Evolutionary conservation across 2,329 filamentous ascomycete species (phyloP).

Genomic region (Apiospora pterosperma): DNA sequence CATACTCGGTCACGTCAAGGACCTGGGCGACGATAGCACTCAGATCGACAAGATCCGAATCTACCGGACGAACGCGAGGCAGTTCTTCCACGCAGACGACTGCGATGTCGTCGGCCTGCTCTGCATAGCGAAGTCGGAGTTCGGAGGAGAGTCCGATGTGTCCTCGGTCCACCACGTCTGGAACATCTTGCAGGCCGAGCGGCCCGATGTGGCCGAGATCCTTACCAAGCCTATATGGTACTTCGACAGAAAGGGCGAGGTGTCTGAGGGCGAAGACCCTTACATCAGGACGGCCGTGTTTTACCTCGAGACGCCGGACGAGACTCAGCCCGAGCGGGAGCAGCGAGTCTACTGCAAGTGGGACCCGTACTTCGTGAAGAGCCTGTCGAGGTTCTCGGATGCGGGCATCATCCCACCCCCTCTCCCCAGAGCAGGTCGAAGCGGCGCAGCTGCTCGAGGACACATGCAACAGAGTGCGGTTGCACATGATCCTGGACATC

Average conservation of each 20-base stretch:
- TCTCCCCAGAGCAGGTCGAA: slow-evolving; percentile 65
- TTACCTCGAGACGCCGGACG: slow-evolving; percentile 63
- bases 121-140: slow-evolving; percentile 72
- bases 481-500: slow-evolving; percentile 84
- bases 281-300: slow-evolving; percentile 72
- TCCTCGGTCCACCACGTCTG: slow-evolving; percentile 77
- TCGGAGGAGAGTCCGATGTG: slow-evolving; percentile 82
- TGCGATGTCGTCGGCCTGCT: slow-evolving; percentile 79
- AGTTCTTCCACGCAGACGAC: slow-evolving; percentile 86
- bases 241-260: slow-evolving; percentile 88
- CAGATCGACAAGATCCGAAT: slow-evolving; percentile 87
- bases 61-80: slow-evolving; percentile 80
- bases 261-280: slow-evolving; percentile 67
- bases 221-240: slow-evolving; percentile 82
- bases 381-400: slow-evolving; percentile 70
- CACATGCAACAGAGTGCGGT: slow-evolving; percentile 66
- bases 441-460: slow-evolving; percentile 71
- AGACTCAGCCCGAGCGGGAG: slow-evolving; percentile 43
- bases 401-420: slow-evolving; percentile 65
- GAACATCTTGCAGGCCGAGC: slow-evolving; percentile 71
- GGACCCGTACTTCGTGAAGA: slow-evolving; percentile 86
- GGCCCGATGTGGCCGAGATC: slow-evolving; percentile 74
- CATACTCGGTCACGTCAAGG: slow-evolving; percentile 86
- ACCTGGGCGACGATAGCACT: slow-evolving; percentile 75
- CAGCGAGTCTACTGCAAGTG: slow-evolving; percentile 77